Conservation (phyloP, 202 grass and related monocot species). For the Bolboschoenoplectus hybrid region DNA sequence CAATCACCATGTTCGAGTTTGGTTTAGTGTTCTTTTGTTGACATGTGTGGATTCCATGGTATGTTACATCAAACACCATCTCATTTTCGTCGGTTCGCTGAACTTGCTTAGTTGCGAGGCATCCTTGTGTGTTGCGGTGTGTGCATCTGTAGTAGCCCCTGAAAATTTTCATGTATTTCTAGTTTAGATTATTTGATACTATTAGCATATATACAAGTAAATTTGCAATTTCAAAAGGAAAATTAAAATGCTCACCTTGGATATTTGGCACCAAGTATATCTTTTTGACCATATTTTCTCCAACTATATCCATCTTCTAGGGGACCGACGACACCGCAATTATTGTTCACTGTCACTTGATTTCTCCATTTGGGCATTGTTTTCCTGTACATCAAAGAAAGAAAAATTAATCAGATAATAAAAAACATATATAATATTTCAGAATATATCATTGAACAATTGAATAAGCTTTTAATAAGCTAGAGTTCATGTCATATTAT, state of each 20-base stretch:
- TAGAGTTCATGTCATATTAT: background rate
- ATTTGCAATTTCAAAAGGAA: background rate
- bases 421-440: background rate
- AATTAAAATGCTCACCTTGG: conserved; percentile 56
- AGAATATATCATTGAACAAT: background rate
- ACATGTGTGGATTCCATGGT: conserved; percentile 70
- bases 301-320: conserved; percentile 76
- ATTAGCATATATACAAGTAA: conserved; percentile 15
- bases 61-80: conserved; percentile 69
- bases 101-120: conserved; percentile 84
- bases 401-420: background rate
- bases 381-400: conserved; percentile 50
- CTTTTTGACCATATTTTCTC: conserved; percentile 98
- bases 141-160: conserved; percentile 96
- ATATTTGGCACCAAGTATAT: conserved; percentile 81
- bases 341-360: conserved; percentile 51
- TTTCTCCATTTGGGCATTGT: conserved; percentile 42
- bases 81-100: conserved; percentile 69
- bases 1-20: conserved; percentile 29
- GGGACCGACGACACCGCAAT: conserved; percentile 42
- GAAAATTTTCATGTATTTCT: conserved; percentile 2
- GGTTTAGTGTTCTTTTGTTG: conserved; percentile 39
- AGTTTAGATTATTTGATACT: conserved; percentile 4
- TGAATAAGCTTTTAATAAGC: background rate
- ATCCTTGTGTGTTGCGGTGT: conserved; percentile 56